Conservation (phyloP, 148 eudicot genomes). For the Rhododendron ferrugineum region DNA sequence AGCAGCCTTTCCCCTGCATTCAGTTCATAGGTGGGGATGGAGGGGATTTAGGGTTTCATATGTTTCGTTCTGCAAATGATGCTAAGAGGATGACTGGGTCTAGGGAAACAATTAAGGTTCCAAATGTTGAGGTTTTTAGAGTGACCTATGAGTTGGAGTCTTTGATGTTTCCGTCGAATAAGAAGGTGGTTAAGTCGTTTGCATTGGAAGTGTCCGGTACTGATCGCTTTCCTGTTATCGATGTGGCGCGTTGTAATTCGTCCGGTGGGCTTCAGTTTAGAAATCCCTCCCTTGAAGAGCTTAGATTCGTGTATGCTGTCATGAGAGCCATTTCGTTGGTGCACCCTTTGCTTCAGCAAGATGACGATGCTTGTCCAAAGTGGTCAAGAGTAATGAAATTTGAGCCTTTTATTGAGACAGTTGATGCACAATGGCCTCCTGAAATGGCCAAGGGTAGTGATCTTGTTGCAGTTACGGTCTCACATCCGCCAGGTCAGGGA, state of each 20-base stretch:
- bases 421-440: conserved; percentile 59
- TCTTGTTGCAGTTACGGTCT: conserved; percentile 57
- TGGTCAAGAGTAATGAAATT: conserved; percentile 34
- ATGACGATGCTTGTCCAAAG: conserved; percentile 21
- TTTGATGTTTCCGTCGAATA: conserved; percentile 47
- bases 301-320: conserved; percentile 45
- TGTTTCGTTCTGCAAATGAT: conserved; percentile 50
- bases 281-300: conserved; percentile 53
- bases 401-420: conserved; percentile 67
- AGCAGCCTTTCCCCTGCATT: conserved; percentile 53
- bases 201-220: conserved; percentile 46
- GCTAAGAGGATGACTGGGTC: conserved; percentile 38
- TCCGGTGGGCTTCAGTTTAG: conserved; percentile 46
- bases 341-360: conserved; percentile 54
- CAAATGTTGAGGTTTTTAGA: conserved; percentile 54
- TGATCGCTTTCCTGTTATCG: conserved; percentile 49
- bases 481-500: conserved; percentile 53
- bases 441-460: conserved; percentile 43
- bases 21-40: conserved; percentile 63
- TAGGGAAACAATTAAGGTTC: conserved; percentile 45
- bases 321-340: conserved; percentile 48
- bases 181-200: conserved; percentile 42
- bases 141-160: conserved; percentile 54
- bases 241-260: conserved; percentile 43
- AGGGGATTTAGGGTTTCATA: conserved; percentile 53